These are phyloP conservation scores for Globisporangium paroecandrum DNA, from an alignment of 352 stramenopile genomes.

Conservation along the genomic window DNA sequence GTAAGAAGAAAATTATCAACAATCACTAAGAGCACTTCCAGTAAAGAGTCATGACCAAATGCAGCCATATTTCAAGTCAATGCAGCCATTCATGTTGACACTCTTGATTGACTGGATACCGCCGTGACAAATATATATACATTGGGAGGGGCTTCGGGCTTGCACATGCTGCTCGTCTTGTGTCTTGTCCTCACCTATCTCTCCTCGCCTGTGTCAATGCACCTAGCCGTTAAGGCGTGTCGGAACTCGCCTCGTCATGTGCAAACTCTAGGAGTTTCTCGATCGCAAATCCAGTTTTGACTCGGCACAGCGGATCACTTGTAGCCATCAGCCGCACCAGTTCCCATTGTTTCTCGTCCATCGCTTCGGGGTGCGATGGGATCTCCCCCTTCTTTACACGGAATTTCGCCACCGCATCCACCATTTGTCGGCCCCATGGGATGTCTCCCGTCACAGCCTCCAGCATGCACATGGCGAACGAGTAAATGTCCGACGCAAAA, in stretches of 20 bases:
- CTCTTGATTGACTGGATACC: neutral
- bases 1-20: neutral
- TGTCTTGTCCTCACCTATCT: neutral
- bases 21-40: neutral
- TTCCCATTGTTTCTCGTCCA: neutral
- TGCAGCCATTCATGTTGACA: neutral
- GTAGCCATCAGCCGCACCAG: neutral
- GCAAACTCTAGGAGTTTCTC: neutral
- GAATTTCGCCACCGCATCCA: neutral
- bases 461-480: slow-evolving; percentile 4
- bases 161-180: neutral
- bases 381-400: neutral
- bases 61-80: neutral
- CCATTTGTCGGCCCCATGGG: neutral
- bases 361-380: neutral
- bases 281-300: neutral
- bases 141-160: neutral
- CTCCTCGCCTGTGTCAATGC: neutral
- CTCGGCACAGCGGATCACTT: neutral
- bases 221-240: neutral
- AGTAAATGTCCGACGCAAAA: neutral
- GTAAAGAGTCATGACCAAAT: neutral
- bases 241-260: neutral
- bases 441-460: slow-evolving; percentile 3
- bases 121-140: neutral